A percentile compares a stretch with the other conserved stretches of the same genome.
phyloP scores from a whole-genome alignment of 148 eudicot species.

The Cornus suecica region DNA sequence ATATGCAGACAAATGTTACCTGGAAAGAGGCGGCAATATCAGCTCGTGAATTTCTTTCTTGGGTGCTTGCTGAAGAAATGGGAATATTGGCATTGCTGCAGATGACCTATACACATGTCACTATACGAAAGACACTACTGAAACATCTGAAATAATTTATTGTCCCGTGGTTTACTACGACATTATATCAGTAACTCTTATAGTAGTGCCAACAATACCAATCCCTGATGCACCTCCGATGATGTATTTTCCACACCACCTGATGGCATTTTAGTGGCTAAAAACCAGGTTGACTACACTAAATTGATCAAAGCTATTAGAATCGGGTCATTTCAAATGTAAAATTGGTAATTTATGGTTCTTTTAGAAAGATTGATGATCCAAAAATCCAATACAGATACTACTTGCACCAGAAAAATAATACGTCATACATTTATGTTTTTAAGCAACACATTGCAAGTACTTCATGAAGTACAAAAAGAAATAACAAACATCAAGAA shows the following conservation, averaged over 20 bases:
- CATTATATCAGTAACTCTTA: neutral
- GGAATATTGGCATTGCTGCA: constrained; percentile 74
- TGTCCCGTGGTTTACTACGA: neutral
- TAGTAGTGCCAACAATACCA: neutral
- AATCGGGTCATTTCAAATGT: neutral
- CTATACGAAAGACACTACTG: neutral
- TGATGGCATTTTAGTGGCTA: neutral
- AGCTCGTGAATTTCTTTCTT: constrained; percentile 78
- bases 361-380: neutral
- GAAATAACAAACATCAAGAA: neutral
- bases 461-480: neutral
- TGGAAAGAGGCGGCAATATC: constrained; percentile 97
- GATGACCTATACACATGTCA: constrained; percentile 9
- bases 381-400: neutral
- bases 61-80: constrained; percentile 60
- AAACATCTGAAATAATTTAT: neutral
- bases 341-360: neutral
- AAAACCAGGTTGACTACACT: neutral
- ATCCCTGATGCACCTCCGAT: neutral
- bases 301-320: neutral
- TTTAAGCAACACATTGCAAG: neutral
- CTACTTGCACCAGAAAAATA: neutral
- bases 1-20: constrained; percentile 30
- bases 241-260: neutral
- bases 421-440: too few relatives aligned